Base-by-base conservation (phyloP, 2,329 filamentous ascomycete genomes). In the Teratosphaeria epicoccoides region DNA sequence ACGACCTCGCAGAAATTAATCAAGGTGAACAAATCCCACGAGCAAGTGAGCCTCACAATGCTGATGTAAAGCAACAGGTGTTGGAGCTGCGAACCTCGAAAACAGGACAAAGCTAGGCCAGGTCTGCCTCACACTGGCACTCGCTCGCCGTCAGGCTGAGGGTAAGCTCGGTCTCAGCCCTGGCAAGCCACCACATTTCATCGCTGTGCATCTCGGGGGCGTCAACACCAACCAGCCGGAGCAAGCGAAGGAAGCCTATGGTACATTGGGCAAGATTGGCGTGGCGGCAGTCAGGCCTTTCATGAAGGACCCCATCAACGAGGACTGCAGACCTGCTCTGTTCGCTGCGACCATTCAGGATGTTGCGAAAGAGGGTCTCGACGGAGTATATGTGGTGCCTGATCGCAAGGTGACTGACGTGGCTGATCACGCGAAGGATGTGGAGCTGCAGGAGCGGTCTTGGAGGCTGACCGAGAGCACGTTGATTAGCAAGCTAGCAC, bases 201-300 rank as follows among this genome's bases (percentile, higher is more conserved):
- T 76, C 49, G 73, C 73, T 0, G 73, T 70, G 6, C 75, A 78
- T 51, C 75, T 76, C 0, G 76, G 76, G 1, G 76, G 61, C 9
- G 71, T 78, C 12, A 57, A 56, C 5, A 78, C 75, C 0, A 72
- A 75, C 55, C 73, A 76, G 59, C 73, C 66, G 50, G 59, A 70
- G 5, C 76, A 79, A 53, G 72, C 74, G 0, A 68, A 71, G 12
- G 74, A 77, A 28, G 71, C 73, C 1, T 77, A 80, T 52, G 75
- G 74, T 1, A 68, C 65, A 0, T 54, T 74, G 1, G 73, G 73
- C 14, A 73, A 72, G 51, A 58, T 76, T 28, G 73, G 71, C 1
- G 72, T 75, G 9, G 69, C 65, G 47, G 68, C 63, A 2, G 61
- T 70, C 2, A 59, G 68, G 26, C 74, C 74, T 1, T 73, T 78